Evolutionary conservation across 305 asterid genomes (phyloP).

Genomic region (Vinca major): DNA sequence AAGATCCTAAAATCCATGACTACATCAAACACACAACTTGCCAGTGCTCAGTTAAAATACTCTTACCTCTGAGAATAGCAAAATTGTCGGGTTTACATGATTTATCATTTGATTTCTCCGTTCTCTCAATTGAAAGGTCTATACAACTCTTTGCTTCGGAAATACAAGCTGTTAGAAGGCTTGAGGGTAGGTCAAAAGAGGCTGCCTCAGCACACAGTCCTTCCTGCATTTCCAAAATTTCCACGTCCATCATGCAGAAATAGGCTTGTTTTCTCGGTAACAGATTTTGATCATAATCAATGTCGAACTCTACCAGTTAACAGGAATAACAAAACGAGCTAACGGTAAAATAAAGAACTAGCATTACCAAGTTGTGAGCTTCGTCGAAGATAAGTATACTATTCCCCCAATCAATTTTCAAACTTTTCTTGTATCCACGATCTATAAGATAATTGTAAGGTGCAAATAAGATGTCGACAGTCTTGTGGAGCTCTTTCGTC

Average conservation of each 20-base stretch:
- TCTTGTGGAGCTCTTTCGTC: slow-evolving; percentile 82
- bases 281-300: background rate
- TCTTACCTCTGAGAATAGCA: slow-evolving; percentile 81
- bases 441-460: slow-evolving; percentile 99
- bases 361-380: slow-evolving; percentile 93
- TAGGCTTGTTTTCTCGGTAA: background rate
- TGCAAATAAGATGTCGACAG: slow-evolving; percentile 85
- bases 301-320: slow-evolving; percentile 8
- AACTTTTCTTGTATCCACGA: slow-evolving; percentile 58
- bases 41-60: background rate
- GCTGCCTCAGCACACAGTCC: slow-evolving; percentile 97
- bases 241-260: background rate
- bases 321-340: slow-evolving; percentile 14
- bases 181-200: slow-evolving; percentile 83
- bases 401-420: slow-evolving; percentile 61
- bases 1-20: background rate
- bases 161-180: slow-evolving; percentile 81
- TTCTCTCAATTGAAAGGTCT: slow-evolving; percentile 68
- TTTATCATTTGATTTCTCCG: slow-evolving; percentile 68
- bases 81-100: slow-evolving; percentile 86
- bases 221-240: slow-evolving; percentile 50
- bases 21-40: background rate
- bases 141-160: slow-evolving; percentile 76
- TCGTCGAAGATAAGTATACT: slow-evolving; percentile 95
- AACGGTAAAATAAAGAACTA: slow-evolving; percentile 17